phyloP scores from a whole-genome alignment of 2,329 filamentous ascomycete species.

The Xylariaceae sp. region DNA sequence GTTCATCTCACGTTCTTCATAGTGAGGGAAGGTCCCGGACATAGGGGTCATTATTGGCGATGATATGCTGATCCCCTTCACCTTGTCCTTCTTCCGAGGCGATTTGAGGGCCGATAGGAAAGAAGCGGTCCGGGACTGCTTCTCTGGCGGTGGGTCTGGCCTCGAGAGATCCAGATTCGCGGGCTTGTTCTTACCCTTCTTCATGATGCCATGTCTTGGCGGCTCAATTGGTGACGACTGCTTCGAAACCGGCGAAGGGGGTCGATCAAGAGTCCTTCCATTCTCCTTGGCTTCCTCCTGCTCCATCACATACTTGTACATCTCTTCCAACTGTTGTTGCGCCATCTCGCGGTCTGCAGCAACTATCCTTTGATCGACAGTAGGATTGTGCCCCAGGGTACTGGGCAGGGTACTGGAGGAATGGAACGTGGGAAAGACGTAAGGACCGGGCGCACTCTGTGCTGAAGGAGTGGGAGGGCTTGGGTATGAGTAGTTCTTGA shows the following conservation, averaged over 20 bases:
- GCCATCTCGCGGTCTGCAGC: constrained; percentile 69
- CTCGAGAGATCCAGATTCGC: constrained; percentile 35
- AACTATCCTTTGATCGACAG: constrained; percentile 74
- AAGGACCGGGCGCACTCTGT: constrained; percentile 39
- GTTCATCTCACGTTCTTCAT: constrained; percentile 52
- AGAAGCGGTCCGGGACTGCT: constrained; percentile 55
- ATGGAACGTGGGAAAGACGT: constrained; percentile 35
- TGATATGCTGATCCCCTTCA: constrained; percentile 54
- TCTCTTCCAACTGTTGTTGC: constrained; percentile 78
- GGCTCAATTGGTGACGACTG: constrained; percentile 9
- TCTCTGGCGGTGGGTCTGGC: constrained; percentile 40
- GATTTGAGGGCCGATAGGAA: constrained; percentile 59
- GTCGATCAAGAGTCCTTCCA: constrained; percentile 45
- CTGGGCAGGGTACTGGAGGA: constrained; percentile 44
- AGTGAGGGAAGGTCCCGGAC: constrained; percentile 54
- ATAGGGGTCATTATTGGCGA: constrained; percentile 63
- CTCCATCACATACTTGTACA: constrained; percentile 90
- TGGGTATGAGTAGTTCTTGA: constrained; percentile 49
- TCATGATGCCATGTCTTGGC: constrained; percentile 45
- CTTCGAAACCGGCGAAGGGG: constrained; percentile 34
- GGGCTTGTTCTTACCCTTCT: constrained; percentile 33
- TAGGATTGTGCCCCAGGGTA: constrained; percentile 58
- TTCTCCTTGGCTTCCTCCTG: constrained; percentile 68
- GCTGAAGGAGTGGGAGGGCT: constrained; percentile 29
- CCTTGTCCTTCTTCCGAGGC: constrained; percentile 48